A percentile compares a stretch with the other conserved stretches of the same genome.
phyloP scores from a whole-genome alignment of 306 rosid species.

The Neltuma alba region DNA sequence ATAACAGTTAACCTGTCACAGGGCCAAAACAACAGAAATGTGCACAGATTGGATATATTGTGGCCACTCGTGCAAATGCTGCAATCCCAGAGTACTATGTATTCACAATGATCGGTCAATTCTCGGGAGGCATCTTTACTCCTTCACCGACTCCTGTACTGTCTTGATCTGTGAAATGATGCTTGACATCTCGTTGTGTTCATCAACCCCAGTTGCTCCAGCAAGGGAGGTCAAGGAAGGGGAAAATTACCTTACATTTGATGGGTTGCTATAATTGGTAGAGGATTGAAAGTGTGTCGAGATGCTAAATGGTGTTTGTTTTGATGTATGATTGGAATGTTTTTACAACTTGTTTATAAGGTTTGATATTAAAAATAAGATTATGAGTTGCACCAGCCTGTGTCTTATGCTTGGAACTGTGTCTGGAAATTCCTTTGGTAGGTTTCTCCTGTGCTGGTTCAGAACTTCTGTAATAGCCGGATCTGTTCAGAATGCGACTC shows the following conservation, averaged over 20 bases:
- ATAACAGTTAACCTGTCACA: conserved; percentile 42
- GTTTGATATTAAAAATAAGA: conserved; percentile 34
- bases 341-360: conserved; percentile 32
- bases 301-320: conserved; percentile 30
- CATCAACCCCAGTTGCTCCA: not conserved
- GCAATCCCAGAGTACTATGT: conserved; percentile 65
- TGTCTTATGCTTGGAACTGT: not conserved
- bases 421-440: not conserved
- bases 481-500: not conserved
- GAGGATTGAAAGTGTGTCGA: conserved; percentile 30
- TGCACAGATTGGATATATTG: conserved; percentile 90
- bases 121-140: conserved; percentile 26
- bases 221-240: not conserved
- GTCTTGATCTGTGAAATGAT: conserved; percentile 22
- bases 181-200: conserved; percentile 8
- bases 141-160: conserved; percentile 37
- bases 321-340: conserved; percentile 26
- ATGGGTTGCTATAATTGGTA: conserved; percentile 19
- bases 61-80: conserved; percentile 93
- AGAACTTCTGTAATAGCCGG: not conserved
- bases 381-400: not conserved
- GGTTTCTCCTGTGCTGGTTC: not conserved
- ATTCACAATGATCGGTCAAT: conserved; percentile 38
- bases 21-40: conserved; percentile 79
- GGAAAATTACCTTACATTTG: not conserved